Conservation (phyloP, 1,284 basidiomycete species). For the Inonotus obliquus region DNA sequence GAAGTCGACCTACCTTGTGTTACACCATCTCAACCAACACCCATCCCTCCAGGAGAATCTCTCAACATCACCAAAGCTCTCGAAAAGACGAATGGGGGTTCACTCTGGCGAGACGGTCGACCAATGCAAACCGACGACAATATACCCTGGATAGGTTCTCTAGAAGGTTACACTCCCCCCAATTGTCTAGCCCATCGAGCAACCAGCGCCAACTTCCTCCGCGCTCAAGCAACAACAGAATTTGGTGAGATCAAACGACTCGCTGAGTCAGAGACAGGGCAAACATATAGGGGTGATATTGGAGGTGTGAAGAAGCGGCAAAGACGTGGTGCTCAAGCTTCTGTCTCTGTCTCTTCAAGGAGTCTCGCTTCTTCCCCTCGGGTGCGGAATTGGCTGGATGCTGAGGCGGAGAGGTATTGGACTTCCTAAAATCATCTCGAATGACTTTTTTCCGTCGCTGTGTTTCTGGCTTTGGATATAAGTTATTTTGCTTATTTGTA, state of each 20-base stretch:
- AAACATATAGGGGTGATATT: not conserved
- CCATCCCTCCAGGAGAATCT: conserved; percentile 84
- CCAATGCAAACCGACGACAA: conserved; percentile 40
- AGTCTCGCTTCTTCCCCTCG: not conserved
- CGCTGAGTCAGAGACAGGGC: conserved; percentile 45
- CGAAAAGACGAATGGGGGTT: conserved; percentile 60
- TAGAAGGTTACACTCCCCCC: conserved; percentile 47
- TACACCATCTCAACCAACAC: conserved; percentile 85
- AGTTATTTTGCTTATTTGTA: not conserved
- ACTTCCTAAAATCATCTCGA: not conserved
- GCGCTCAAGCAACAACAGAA: conserved; percentile 68
- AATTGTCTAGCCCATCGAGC: conserved; percentile 64
- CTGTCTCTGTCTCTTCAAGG: not conserved
- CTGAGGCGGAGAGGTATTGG: not conserved
- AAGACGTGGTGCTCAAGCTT: not conserved
- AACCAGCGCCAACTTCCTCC: conserved; percentile 54
- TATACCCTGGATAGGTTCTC: conserved; percentile 17
- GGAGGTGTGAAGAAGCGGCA: not conserved
- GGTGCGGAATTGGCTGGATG: not conserved
- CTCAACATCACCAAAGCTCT: conserved; percentile 72
- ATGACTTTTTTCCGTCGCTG: not conserved
- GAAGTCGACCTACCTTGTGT: conserved; percentile 96
- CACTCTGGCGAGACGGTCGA: conserved; percentile 51
- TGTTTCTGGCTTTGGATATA: not conserved
- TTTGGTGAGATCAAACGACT: conserved; percentile 64